Evolutionary conservation across 768 basidiomycete species (phyloP), one percentile per base, ranked within the genome.

Genomic region (Tylopilus rubrobrunneus): DNA sequence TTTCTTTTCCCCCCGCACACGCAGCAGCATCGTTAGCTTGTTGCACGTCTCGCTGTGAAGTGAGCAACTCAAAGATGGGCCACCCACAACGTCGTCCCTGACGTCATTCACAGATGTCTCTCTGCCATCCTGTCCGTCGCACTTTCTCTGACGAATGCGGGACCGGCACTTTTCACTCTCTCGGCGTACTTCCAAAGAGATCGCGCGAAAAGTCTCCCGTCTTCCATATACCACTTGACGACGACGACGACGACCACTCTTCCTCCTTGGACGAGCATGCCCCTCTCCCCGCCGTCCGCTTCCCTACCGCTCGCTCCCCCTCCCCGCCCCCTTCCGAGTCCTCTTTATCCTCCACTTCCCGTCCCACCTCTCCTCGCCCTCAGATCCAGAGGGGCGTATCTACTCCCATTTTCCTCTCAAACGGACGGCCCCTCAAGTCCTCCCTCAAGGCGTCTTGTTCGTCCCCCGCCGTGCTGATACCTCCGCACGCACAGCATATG

Each of bases 391-490:
- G 58, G 69, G 78, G 49, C 29, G 73, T 56, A 60, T 77, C 34
- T 12, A 15, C 34, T 12, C 34, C 34, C 34, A 34, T 34, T 15
- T 3, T 34, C 12, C 34, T 34, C 34, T 34, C 81, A 19, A 92
- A 86, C 53, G 92, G 93, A 42, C 91, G 91, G 65, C 88, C 92
- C 4, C 85, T 97, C 71, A 92, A 92, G 64, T 79, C 88, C 0
- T 88, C 90, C 2, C 80, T 97, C 62, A 97, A 96, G 67, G 74
- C 75, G 0, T 70, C 64, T 2, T 40, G 56, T 4, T 68, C 67
- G 0, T 50, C 62, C 2, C 60, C 60, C 11, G 29, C 54, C 49
- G 49, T 70, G 5, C 10, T 29, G 21, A 42, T 36, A 1, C 51
- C 53, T 29, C n/a, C 48, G 17, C 52, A 34, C 5, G 33, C 33